Evolutionary conservation across 768 basidiomycete genomes (phyloP).

Genomic region (Boletus rex-veris): DNA sequence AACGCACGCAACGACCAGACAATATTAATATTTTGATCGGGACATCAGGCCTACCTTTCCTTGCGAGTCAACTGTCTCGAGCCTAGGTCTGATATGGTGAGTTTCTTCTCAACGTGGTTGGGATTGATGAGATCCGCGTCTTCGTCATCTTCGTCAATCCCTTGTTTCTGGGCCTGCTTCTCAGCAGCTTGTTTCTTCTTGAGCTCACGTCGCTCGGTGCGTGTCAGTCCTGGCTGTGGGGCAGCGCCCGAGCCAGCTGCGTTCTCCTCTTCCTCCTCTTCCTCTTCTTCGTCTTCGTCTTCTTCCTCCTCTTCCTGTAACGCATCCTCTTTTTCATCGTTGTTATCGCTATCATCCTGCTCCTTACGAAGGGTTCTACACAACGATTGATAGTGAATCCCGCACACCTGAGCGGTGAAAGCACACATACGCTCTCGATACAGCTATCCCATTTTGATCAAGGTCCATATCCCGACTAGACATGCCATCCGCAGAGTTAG

Average conservation of each 20-base stretch:
- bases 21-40: not conserved
- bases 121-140: conserved; percentile 76
- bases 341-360: conserved; percentile 38
- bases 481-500: conserved; percentile 1
- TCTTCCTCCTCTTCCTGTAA: conserved; percentile 31
- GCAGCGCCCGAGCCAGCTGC: conserved; percentile 26
- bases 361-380: conserved; percentile 25
- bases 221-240: conserved; percentile 55
- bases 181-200: conserved; percentile 73
- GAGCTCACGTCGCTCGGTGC: conserved; percentile 70
- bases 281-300: conserved; percentile 43
- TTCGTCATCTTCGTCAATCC: conserved; percentile 50
- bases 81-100: conserved; percentile 73
- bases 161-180: conserved; percentile 39
- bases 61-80: conserved; percentile 60
- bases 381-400: conserved; percentile 7
- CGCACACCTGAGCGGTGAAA: conserved; percentile 10
- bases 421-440: conserved; percentile 42
- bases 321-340: conserved; percentile 33
- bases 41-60: conserved; percentile 47
- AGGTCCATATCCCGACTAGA: conserved; percentile 56
- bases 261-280: conserved; percentile 40
- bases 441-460: conserved; percentile 55
- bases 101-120: conserved; percentile 69
- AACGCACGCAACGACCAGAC: not conserved